Evolutionary conservation across 2,329 filamentous ascomycete species (phyloP).

Genomic region (Metarhizium album): DNA sequence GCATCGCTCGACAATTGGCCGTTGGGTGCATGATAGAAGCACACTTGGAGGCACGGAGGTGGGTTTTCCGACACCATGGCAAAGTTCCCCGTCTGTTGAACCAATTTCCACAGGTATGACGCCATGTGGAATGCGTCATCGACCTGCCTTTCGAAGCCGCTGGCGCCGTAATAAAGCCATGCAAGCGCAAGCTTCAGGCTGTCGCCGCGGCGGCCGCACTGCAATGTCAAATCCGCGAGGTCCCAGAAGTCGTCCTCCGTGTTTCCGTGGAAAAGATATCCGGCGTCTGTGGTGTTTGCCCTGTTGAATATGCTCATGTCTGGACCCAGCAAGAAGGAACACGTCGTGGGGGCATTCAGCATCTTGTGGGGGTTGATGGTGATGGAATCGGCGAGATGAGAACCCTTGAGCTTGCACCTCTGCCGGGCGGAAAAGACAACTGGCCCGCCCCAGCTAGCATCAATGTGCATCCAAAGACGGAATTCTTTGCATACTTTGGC

Average conservation of each 20-base stretch:
- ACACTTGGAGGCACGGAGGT: constrained; percentile 84
- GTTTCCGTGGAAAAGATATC: constrained; percentile 67
- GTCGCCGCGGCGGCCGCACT: constrained; percentile 83
- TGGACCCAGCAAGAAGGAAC: constrained; percentile 72
- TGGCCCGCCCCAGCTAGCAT: constrained; percentile 82
- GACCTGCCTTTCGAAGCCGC: constrained; percentile 60
- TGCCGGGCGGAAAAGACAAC: constrained; percentile 66
- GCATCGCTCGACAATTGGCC: constrained; percentile 34
- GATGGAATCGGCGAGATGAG: constrained; percentile 66
- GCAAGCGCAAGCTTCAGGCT: constrained; percentile 75
- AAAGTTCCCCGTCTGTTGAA: constrained; percentile 50
- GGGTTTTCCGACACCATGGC: constrained; percentile 63
- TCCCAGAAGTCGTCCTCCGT: constrained; percentile 62
- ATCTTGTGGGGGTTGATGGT: constrained; percentile 96
- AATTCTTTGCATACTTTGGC: constrained; percentile 58
- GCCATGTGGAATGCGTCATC: constrained; percentile 66
- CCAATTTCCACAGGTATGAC: constrained; percentile 49
- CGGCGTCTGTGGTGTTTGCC: constrained; percentile 78
- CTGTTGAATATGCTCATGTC: constrained; percentile 69
- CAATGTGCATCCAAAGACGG: constrained; percentile 83
- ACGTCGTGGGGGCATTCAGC: constrained; percentile 84
- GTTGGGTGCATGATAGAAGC: constrained; percentile 70
- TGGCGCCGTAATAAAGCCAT: constrained; percentile 80
- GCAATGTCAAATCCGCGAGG: constrained; percentile 81
- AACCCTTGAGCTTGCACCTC: constrained; percentile 54